Percentiles rank a stretch among this genome's conserved stretches.
Evolutionary conservation across 208 protist species (phyloP).

Genomic region (Leishmania aethiopica): DNA sequence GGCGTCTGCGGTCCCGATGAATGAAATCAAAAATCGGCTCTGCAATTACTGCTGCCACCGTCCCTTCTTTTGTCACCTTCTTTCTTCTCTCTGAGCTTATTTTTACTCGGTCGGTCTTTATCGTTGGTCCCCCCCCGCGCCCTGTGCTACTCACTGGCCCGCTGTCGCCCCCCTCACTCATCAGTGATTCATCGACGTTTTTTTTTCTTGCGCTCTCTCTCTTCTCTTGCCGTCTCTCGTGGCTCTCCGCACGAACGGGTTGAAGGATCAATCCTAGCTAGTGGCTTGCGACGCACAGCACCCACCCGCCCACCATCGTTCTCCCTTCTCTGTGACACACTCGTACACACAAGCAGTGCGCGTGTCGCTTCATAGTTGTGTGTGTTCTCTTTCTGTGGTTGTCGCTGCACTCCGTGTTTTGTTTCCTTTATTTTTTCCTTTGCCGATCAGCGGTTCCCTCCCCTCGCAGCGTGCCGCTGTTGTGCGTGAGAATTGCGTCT

Average conservation of each 20-base stretch:
- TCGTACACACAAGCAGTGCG: neutral
- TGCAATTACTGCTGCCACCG: neutral
- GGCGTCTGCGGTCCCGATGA: neutral
- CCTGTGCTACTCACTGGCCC: neutral
- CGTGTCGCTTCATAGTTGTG: neutral
- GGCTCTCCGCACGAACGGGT: neutral
- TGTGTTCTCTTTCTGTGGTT: constrained; percentile 5
- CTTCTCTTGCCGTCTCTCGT: neutral
- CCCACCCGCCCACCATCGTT: neutral
- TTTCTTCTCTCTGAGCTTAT: neutral
- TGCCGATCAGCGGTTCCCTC: neutral
- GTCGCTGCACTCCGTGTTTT: neutral
- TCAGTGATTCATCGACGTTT: neutral
- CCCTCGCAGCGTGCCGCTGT: too few relatives aligned
- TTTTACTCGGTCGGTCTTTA: neutral
- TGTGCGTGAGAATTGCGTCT: too few relatives aligned
- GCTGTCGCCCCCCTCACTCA: neutral
- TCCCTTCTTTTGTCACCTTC: neutral
- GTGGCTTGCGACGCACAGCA: neutral
- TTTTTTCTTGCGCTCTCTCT: neutral
- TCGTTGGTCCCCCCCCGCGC: neutral
- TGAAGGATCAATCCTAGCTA: neutral
- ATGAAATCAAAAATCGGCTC: neutral
- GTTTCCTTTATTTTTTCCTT: neutral
- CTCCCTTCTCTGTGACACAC: neutral